Percentiles rank a stretch among this genome's conserved stretches.
phyloP scores from a whole-genome alignment of 2,329 filamentous ascomycete genomes.

The Colletotrichum cordylinicola region DNA sequence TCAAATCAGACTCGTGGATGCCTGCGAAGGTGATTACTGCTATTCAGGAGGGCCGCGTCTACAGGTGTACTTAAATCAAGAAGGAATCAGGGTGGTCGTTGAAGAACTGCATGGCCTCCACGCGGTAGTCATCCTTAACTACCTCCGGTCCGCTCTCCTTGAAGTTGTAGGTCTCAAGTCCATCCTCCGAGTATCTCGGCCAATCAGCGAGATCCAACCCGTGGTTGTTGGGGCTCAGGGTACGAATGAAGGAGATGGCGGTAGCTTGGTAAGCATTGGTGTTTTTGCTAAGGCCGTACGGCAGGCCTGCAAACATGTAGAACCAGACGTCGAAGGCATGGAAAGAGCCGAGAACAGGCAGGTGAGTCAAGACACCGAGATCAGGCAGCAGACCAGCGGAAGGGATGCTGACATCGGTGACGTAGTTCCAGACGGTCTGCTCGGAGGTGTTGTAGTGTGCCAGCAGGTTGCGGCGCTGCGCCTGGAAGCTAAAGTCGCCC shows the following conservation, averaged over 20 bases:
- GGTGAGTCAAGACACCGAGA: neutral
- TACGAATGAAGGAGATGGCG: conserved; percentile 3
- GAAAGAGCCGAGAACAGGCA: neutral
- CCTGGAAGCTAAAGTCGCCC: conserved; percentile 63
- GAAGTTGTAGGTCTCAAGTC: neutral
- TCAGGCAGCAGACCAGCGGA: neutral
- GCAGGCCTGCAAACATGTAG: conserved; percentile 1
- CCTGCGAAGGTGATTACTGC: neutral
- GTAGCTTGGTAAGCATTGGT: conserved; percentile 1
- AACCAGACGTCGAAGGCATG: neutral
- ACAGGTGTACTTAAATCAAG: neutral
- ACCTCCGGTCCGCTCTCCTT: neutral
- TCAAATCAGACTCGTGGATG: neutral
- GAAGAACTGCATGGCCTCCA: conserved; percentile 7
- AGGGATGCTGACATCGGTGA: neutral
- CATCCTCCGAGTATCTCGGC: neutral
- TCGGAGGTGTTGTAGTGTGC: conserved; percentile 9
- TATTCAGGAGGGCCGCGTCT: neutral
- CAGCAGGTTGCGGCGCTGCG: conserved; percentile 49
- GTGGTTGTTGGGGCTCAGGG: neutral
- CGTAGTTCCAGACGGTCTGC: neutral
- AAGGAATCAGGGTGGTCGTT: neutral
- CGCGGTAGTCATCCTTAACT: neutral
- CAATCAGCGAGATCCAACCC: neutral
- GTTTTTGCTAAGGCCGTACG: neutral